These are phyloP conservation scores for Mycena sp. DNA, from an alignment of 1,284 basidiomycete genomes.

Conservation along the genomic window DNA sequence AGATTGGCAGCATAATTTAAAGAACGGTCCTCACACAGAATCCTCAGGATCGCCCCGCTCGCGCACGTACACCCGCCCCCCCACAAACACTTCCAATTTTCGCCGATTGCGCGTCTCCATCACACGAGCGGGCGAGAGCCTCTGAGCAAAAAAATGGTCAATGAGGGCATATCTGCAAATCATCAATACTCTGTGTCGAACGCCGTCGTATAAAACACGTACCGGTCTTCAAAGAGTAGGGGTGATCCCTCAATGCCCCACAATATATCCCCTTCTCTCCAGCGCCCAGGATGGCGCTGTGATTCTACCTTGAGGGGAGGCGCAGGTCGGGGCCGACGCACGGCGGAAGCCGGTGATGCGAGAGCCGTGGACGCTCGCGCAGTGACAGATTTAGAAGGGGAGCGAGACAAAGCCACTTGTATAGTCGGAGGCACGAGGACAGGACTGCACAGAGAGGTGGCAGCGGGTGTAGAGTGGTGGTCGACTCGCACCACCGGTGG, in stretches of 20 bases:
- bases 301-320: neutral
- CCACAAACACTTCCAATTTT: neutral
- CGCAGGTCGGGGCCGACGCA: no score
- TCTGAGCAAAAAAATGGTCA: neutral
- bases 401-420: no score
- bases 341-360: no score
- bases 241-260: neutral
- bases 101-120: neutral
- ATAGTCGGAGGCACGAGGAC: no score
- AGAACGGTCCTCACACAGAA: neutral
- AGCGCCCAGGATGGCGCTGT: neutral
- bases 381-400: no score
- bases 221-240: constrained; percentile 5
- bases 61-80: neutral
- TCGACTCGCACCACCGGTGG: no score
- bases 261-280: neutral
- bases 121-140: neutral
- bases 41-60: neutral
- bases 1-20: neutral
- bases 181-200: neutral
- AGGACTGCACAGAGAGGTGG: no score
- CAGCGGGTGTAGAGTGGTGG: no score
- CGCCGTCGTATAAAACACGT: neutral
- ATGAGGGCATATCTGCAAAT: neutral
- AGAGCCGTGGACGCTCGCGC: no score